These are phyloP conservation scores for Xylariaceae sp. DNA, from an alignment of 2,329 filamentous ascomycete species.

Conservation along the genomic window DNA sequence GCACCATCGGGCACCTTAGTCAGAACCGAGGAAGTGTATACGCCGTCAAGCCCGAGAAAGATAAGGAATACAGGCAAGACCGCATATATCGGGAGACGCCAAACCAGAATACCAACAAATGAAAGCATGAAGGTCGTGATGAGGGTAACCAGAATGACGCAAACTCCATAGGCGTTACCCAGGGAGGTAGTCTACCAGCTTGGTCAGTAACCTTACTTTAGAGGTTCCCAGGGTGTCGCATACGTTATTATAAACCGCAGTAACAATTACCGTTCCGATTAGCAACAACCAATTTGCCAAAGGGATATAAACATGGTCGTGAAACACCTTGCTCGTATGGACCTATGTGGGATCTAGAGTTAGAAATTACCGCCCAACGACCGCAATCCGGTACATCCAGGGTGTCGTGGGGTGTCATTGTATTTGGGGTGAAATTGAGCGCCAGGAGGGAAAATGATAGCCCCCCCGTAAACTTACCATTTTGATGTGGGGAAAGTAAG, in stretches of 20 bases:
- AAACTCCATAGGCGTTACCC: conserved; percentile 7
- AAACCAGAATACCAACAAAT: conserved; percentile 4
- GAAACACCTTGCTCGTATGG: conserved; percentile 6
- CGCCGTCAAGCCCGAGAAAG: conserved; percentile 7
- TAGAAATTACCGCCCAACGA: too few species aligned
- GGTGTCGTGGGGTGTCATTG: too few species aligned
- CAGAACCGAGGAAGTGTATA: conserved; percentile 3
- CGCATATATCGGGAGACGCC: conserved; percentile 1
- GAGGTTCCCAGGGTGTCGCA: not conserved
- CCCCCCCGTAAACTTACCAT: not conserved
- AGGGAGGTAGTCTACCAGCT: conserved; percentile 1
- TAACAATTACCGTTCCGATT: conserved; percentile 7
- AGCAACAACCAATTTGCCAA: conserved; percentile 8
- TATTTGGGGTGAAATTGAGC: too few species aligned
- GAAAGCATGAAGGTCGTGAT: conserved; percentile 9
- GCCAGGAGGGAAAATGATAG: too few species aligned
- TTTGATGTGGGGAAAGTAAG: conserved; percentile 10
- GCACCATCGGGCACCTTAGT: conserved; percentile 2
- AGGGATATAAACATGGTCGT: conserved; percentile 6
- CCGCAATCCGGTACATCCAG: too few species aligned
- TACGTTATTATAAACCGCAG: conserved; percentile 8
- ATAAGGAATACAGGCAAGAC: conserved; percentile 8
- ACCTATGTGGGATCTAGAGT: too few species aligned
- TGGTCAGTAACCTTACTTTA: not conserved
- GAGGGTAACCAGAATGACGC: conserved; percentile 7